Evolutionary conservation across 305 asterid species (phyloP).

Genomic region (Fraxinus baroniana): DNA sequence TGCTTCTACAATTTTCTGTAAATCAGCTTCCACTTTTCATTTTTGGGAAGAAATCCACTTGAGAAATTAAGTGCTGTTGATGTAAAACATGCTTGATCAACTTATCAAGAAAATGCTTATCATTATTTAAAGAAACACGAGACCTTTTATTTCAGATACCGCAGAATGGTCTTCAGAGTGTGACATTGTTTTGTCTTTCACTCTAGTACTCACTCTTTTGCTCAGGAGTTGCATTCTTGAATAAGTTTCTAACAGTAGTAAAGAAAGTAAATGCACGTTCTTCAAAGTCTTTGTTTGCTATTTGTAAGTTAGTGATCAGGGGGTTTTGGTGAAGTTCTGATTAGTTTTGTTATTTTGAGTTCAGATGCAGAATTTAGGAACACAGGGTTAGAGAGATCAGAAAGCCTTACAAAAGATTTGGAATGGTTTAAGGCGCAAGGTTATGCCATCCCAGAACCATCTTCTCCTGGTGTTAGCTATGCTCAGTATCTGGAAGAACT

Average conservation of each 20-base stretch:
- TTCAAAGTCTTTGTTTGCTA: not conserved
- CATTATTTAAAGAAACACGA: not conserved
- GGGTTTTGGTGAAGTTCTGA: not conserved
- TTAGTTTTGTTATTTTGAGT: conserved; percentile 16
- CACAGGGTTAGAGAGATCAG: conserved; percentile 92
- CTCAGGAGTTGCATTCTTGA: not conserved
- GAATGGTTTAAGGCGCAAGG: conserved; percentile 91
- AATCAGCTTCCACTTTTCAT: not conserved
- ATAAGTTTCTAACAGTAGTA: not conserved
- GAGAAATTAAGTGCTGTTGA: not conserved
- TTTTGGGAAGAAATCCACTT: not conserved
- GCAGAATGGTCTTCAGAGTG: not conserved
- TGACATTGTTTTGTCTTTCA: not conserved
- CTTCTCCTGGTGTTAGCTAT: conserved; percentile 68
- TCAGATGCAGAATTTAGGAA: conserved; percentile 87
- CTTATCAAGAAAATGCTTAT: not conserved
- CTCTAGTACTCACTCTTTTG: not conserved
- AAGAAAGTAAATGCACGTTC: not conserved
- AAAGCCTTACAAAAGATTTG: conserved; percentile 69
- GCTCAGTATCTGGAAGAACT: conserved; percentile 64
- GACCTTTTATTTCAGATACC: not conserved
- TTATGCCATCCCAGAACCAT: conserved; percentile 70
- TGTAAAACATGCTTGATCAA: not conserved
- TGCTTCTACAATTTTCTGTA: not conserved
- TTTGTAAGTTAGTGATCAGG: not conserved